Conservation (phyloP, 768 basidiomycete genomes). For the Lepiota subincarnata region DNA sequence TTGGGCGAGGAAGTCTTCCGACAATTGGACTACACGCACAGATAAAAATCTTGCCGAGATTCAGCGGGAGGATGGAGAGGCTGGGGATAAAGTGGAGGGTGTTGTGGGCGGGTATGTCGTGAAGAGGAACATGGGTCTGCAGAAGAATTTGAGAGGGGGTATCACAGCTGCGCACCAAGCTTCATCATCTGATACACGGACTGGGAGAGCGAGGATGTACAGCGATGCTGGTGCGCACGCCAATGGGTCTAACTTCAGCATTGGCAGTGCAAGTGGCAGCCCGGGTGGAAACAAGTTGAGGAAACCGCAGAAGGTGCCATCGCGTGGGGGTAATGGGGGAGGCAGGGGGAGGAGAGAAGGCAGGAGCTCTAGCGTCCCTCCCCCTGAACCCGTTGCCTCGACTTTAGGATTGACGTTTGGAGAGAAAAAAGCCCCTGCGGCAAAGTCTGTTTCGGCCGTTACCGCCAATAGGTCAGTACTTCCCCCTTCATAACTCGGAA, state of each 20-base stretch:
- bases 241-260: not conserved
- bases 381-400: not conserved
- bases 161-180: not conserved
- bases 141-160: constrained; percentile 8
- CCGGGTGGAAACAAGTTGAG: not conserved
- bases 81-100: constrained; percentile 15
- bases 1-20: constrained; percentile 1
- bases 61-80: constrained; percentile 13
- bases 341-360: constrained; percentile 9
- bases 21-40: constrained; percentile 21
- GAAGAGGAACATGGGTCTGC: constrained; percentile 3
- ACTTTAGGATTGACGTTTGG: not conserved
- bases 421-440: not conserved
- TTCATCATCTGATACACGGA: not conserved
- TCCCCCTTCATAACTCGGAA: not conserved
- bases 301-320: not conserved
- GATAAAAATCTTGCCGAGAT: constrained; percentile 22
- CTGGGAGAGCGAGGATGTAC: not conserved
- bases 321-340: not conserved
- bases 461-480: not conserved
- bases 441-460: not conserved
- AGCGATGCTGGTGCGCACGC: not conserved
- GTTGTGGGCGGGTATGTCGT: constrained; percentile 3
- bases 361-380: constrained; percentile 19
- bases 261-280: not conserved